These are phyloP conservation scores for Amanita jacksonii DNA, from an alignment of 768 basidiomycete species.

Conservation along the genomic window DNA sequence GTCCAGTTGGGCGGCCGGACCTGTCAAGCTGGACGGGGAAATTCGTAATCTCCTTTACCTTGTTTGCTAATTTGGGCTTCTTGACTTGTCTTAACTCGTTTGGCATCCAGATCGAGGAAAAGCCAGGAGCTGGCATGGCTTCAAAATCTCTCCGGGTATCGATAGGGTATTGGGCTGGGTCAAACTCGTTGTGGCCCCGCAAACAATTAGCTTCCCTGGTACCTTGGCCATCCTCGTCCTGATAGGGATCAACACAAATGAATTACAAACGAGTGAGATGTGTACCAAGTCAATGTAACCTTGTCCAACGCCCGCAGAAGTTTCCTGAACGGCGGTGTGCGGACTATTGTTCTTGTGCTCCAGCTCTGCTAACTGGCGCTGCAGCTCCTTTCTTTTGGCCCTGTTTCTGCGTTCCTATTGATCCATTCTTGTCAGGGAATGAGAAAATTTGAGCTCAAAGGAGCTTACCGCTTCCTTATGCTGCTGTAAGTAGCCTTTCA, in stretches of 20 bases:
- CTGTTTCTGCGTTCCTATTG: conserved; percentile 9
- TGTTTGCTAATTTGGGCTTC: conserved; percentile 17
- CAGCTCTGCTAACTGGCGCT: conserved; percentile 11
- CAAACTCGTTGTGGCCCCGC: conserved; percentile 4
- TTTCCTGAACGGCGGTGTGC: neutral
- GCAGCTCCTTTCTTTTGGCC: conserved; percentile 10
- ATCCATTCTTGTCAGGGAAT: neutral
- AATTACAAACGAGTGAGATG: neutral
- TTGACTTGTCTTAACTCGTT: conserved; percentile 5
- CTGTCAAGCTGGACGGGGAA: conserved; percentile 30
- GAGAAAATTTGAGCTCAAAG: neutral
- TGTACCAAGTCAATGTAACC: neutral
- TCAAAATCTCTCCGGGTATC: conserved; percentile 22
- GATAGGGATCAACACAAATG: neutral
- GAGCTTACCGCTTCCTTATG: conserved; percentile 19
- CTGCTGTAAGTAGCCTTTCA: conserved; percentile 23
- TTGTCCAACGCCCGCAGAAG: neutral
- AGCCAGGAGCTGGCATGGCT: conserved; percentile 30
- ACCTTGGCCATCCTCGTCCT: neutral
- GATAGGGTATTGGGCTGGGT: conserved; percentile 10
- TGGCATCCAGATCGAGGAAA: conserved; percentile 20
- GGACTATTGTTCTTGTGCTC: conserved; percentile 5
- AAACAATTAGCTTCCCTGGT: neutral
- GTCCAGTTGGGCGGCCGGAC: conserved; percentile 24
- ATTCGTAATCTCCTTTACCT: conserved; percentile 5